Evolutionary conservation across 495 filamentous ascomycete species (phyloP), one percentile per base, ranked within the genome.

Genomic region (Aspergillus taichungensis): DNA sequence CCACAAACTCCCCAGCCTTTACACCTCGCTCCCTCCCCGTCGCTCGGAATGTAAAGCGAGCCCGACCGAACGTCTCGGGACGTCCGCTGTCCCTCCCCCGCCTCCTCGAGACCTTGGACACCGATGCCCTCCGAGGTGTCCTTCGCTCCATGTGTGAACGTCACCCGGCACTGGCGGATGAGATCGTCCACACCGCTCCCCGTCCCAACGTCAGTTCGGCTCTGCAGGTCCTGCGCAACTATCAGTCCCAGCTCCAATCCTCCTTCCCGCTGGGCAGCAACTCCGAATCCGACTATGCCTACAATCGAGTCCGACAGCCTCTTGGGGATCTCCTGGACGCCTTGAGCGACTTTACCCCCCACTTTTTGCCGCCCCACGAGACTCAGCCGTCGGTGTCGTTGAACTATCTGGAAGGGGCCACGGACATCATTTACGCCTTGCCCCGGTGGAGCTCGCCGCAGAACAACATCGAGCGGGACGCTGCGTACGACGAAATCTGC

Each of bases 401-500:
- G 48, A 81, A 78, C 46, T 98, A 86, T 56, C 77, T 98, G 27
- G 88, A 98, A 46, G 83, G 79, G 14, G 92, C 83, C 12, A 98
- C 91, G 10, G 82, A 90, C 41, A 76, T 96, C 35, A 84, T 97
- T 37, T 91, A 97, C 61, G 76, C 79, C 11, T 70, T 98, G 33
- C 92, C 92, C 5, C 78, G 87, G 40, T 97, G 87, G 86, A 83
- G 84, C 49, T 85, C 79, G 42, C 85, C 82, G 34, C 77, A 84
- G 50, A 83, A 97, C 62, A 90, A 89, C 45, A 75, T 92, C 51
- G 85, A 92, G 70, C 95, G 95, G 62, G 80, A 92, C 49, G 87
- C 87, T 50, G 88, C 90, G 10, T 97, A 97, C 60, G 91, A 98
- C 53, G 94, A 96, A 61, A 87, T 98, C 35, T 82, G 87, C 37